Base-by-base conservation (phyloP, 2,329 filamentous ascomycete genomes). In the Ceratocystis diversiconidia region DNA sequence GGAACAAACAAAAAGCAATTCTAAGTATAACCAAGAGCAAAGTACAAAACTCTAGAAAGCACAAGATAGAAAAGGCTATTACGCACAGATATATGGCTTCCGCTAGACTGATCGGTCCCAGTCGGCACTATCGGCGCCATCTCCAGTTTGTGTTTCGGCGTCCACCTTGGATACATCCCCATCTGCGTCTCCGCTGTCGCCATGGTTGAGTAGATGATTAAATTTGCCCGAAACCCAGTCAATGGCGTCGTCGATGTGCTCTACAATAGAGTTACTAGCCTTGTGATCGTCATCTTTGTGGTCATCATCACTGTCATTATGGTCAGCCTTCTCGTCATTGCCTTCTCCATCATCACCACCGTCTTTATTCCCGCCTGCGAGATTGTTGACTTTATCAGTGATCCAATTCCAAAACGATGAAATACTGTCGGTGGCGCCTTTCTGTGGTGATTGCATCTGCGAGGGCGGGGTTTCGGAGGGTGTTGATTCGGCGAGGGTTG, bases 141-240 rank as follows among this genome's bases (percentile, higher is more conserved):
- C n/a, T 48, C 44, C 44, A 10, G 44, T 48, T 48, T n/a, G 17
- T 48, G 48, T 52, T 25, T 22, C 25, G 48, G 19, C 3, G 19
- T 25, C 48, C 48, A 2, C 15, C 22, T 12, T 61, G 25, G 55
- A 41, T 41, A 15, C 3, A 41, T 41, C 36, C 10, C 28, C 55
- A 32, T 60, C 25, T 7, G 28, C 55, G 2, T 32, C 17, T 17
- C 30, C 30, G 25, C 12, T 32, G 36, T 36, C 36, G 19, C 28
- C 60, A 15, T 43, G 32, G n/a, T 61, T 46, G 25, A 61, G n/a
- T 19, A 77, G 73, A 43, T 78, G 72, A 41, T 73, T 74, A 12
- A 82, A 71, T 68, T 81, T 78, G 44, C 76, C 77, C 1, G 75
- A 78, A 12, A 83, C 69, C 81, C 81, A 83, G 61, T 79, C 74